Conservation (phyloP, 805 yeast genomes). For the Komagataella pseudopastoris region DNA sequence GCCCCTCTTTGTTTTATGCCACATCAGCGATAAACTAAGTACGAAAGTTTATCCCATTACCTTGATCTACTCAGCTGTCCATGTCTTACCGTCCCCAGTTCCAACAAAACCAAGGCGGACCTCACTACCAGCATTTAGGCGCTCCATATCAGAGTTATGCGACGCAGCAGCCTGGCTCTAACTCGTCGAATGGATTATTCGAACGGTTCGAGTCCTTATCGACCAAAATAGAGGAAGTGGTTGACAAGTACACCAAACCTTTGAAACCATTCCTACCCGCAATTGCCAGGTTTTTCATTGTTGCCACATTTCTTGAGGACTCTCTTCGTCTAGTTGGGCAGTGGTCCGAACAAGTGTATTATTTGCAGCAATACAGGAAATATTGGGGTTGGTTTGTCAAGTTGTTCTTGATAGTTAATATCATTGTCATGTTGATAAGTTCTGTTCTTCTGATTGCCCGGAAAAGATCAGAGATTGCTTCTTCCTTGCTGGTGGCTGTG, state of each 20-base stretch:
- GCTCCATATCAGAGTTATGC: not conserved
- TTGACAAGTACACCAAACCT: conserved; percentile 36
- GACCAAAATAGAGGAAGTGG: conserved; percentile 32
- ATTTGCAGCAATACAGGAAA: conserved; percentile 67
- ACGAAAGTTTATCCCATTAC: not conserved
- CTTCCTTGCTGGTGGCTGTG: conserved; percentile 54
- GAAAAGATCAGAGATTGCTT: conserved; percentile 56
- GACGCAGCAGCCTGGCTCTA: not conserved
- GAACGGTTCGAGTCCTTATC: not conserved
- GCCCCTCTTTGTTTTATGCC: not conserved
- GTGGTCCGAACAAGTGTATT: conserved; percentile 86
- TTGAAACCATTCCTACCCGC: conserved; percentile 71
- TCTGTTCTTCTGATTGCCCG: conserved; percentile 61
- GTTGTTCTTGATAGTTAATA: conserved; percentile 51
- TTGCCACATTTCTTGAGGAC: conserved; percentile 89
- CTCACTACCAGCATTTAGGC: not conserved
- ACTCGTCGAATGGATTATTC: not conserved
- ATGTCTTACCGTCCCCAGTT: not conserved
- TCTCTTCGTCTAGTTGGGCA: conserved; percentile 71
- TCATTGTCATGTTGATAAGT: conserved; percentile 58
- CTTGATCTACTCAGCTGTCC: not conserved
- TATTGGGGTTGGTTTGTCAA: conserved; percentile 66
- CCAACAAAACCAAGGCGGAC: not conserved
- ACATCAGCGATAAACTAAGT: not conserved
- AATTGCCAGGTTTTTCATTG: conserved; percentile 80